These are phyloP conservation scores for Wickerhamomyces pijperi DNA, from an alignment of 805 yeast species.

Conservation along the genomic window DNA sequence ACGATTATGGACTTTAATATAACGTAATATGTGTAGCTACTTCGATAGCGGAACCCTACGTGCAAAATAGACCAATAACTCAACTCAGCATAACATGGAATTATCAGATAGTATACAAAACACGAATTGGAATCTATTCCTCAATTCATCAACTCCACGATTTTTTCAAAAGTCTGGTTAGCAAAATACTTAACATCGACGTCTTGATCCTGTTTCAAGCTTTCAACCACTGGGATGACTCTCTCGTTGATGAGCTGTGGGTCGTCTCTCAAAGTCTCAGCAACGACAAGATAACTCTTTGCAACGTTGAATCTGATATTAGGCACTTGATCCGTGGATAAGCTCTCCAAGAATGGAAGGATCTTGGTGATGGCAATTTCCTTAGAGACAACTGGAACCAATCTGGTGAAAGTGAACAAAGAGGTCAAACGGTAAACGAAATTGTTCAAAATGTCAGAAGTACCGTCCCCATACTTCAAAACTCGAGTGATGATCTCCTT, in stretches of 20 bases:
- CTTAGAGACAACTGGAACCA: constrained; percentile 60
- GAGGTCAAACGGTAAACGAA: constrained; percentile 90
- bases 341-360: constrained; percentile 66
- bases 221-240: constrained; percentile 55
- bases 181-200: constrained; percentile 87
- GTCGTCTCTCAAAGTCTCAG: constrained; percentile 34
- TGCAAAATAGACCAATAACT: no score
- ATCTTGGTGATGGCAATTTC: constrained; percentile 50
- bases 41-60: no score
- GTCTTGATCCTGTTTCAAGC: constrained; percentile 62
- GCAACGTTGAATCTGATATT: constrained; percentile 94
- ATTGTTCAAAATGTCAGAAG: constrained; percentile 29
- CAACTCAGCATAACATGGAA: no score
- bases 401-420: constrained; percentile 73
- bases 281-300: constrained; percentile 58
- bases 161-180: constrained; percentile 38
- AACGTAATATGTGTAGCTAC: no score
- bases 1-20: no score
- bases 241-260: constrained; percentile 32
- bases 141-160: no score
- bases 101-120: no score
- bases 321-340: constrained; percentile 78
- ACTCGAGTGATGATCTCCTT: constrained; percentile 71
- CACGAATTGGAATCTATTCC: no score
- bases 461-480: constrained; percentile 31